phyloP scores from a whole-genome alignment of 73 alveolate genomes.

The Paramecium pentaurelia region DNA sequence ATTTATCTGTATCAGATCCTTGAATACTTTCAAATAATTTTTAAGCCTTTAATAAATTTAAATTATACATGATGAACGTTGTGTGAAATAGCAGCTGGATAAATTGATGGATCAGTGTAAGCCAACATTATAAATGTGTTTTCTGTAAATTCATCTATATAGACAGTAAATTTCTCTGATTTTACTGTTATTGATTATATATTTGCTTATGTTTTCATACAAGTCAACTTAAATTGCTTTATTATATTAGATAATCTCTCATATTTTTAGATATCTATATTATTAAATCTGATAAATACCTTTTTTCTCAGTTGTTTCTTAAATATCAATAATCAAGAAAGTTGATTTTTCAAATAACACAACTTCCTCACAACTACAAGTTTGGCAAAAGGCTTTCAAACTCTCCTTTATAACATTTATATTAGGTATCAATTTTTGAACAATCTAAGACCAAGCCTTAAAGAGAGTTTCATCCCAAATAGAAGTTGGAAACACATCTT shows the following conservation, averaged over 20 bases:
- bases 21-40: background rate
- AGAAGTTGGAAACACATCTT: constrained; percentile 80
- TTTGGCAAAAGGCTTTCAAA: constrained; percentile 78
- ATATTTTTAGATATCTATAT: constrained; percentile 23
- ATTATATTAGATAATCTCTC: constrained; percentile 55
- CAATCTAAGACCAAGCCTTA: constrained; percentile 97
- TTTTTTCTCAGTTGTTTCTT: constrained; percentile 38
- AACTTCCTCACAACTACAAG: constrained; percentile 90
- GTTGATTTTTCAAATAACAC: constrained; percentile 96
- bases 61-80: background rate
- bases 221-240: constrained; percentile 52
- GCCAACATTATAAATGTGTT: constrained; percentile 58
- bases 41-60: background rate
- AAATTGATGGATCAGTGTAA: background rate
- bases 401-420: constrained; percentile 71
- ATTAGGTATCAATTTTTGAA: constrained; percentile 86
- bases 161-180: background rate
- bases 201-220: constrained; percentile 40
- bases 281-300: background rate
- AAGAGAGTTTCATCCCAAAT: constrained; percentile 97
- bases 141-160: constrained; percentile 50
- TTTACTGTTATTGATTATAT: constrained; percentile 44
- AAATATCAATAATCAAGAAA: constrained; percentile 83
- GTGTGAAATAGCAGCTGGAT: constrained; percentile 14
- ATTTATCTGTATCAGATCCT: constrained; percentile 21